These are phyloP conservation scores for Entamoeba dispar DNA, from an alignment of 208 protist genomes.

Conservation along the genomic window DNA sequence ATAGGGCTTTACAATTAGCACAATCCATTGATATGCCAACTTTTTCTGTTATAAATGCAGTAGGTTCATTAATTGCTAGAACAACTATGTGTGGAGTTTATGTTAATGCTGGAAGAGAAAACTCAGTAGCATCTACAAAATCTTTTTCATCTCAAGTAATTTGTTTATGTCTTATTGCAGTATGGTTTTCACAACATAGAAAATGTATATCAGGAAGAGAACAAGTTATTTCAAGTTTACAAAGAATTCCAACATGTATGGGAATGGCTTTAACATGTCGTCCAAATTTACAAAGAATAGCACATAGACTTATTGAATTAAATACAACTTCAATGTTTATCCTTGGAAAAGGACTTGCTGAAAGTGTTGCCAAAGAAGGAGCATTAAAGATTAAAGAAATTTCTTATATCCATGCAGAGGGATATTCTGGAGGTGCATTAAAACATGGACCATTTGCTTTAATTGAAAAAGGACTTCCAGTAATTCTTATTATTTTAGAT, in stretches of 20 bases:
- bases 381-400: background rate
- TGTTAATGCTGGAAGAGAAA: background rate
- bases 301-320: background rate
- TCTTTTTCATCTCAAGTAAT: background rate
- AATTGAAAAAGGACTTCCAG: background rate
- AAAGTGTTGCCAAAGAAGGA: background rate
- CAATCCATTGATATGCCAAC: background rate
- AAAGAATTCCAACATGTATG: background rate
- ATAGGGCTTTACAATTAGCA: background rate
- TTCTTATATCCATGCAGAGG: background rate
- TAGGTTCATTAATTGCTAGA: background rate
- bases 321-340: background rate
- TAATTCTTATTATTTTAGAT: background rate
- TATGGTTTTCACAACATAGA: background rate
- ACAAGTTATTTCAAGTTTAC: background rate
- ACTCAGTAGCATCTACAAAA: background rate
- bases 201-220: background rate
- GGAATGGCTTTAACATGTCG: background rate
- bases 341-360: background rate
- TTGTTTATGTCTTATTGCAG: background rate
- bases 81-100: background rate
- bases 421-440: background rate
- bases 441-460: constrained; percentile 1
- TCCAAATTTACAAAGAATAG: background rate
- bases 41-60: background rate